phyloP scores from a whole-genome alignment of 1,284 basidiomycete species.

The Pseudozyma tsukubaensis region DNA sequence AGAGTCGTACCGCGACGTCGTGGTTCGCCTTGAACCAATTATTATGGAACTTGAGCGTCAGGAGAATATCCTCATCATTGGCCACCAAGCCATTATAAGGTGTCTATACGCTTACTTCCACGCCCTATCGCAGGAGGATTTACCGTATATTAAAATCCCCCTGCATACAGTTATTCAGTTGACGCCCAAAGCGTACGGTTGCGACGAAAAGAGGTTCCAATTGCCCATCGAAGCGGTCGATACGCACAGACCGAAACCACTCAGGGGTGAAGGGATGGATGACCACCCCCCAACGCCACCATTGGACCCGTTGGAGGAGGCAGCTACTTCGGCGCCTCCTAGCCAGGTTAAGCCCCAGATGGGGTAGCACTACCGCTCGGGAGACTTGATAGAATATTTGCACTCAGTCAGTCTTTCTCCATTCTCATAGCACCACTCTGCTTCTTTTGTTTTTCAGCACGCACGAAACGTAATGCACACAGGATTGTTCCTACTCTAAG shows the following conservation, averaged over 20 bases:
- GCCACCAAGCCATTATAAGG: slow-evolving; percentile 79
- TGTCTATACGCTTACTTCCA: slow-evolving; percentile 88
- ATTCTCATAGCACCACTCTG: too few species aligned
- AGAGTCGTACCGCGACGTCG: slow-evolving; percentile 90
- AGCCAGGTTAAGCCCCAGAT: slow-evolving; percentile 28
- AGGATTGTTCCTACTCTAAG: too few species aligned
- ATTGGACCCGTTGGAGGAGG: slow-evolving; percentile 43
- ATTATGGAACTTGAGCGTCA: slow-evolving; percentile 99
- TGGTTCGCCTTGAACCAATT: slow-evolving; percentile 94
- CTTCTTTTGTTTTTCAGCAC: too few species aligned
- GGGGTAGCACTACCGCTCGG: background rate
- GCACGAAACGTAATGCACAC: too few species aligned
- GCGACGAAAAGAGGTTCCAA: slow-evolving; percentile 88
- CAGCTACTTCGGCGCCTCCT: slow-evolving; percentile 45
- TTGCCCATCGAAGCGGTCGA: slow-evolving; percentile 68
- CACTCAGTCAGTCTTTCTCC: too few species aligned
- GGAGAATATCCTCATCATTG: slow-evolving; percentile 95
- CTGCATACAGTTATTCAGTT: slow-evolving; percentile 97
- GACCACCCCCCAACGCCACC: slow-evolving; percentile 46
- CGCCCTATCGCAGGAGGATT: slow-evolving; percentile 87
- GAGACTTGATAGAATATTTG: too few species aligned
- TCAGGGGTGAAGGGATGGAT: slow-evolving; percentile 22
- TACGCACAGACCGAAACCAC: slow-evolving; percentile 64
- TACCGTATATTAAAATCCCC: slow-evolving; percentile 90
- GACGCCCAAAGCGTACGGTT: slow-evolving; percentile 97